Conservation (phyloP, 2,329 filamentous ascomycete species). For the Beauveria pseudobassiana region DNA sequence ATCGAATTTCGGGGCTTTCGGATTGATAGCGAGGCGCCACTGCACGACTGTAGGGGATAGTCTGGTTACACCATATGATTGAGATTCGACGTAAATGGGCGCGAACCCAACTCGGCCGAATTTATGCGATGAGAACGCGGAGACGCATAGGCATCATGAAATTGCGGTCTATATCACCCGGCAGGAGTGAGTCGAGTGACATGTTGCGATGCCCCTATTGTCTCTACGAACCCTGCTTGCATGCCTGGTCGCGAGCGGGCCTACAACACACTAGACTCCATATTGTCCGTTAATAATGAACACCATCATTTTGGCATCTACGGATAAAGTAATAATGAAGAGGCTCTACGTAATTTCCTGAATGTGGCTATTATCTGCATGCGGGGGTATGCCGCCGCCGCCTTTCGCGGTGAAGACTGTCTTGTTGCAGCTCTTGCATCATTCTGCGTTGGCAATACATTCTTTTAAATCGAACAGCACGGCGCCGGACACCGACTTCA, state of each 20-base stretch:
- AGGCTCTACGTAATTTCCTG: constrained; percentile 2
- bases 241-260: background rate
- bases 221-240: background rate
- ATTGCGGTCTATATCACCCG: background rate
- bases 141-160: background rate
- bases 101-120: too few species aligned
- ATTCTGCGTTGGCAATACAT: background rate
- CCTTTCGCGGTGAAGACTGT: too few species aligned
- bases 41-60: too few species aligned
- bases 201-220: background rate
- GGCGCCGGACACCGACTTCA: background rate
- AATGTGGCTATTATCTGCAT: background rate
- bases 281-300: background rate
- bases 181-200: background rate
- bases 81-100: too few species aligned
- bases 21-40: background rate
- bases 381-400: background rate
- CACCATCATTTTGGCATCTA: background rate
- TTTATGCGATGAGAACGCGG: too few species aligned
- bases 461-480: background rate
- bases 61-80: too few species aligned
- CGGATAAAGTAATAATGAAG: constrained; percentile 2
- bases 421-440: background rate
- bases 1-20: background rate
- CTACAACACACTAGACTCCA: background rate